Evolutionary conservation across 192 early-diverging fungal genomes (phyloP), one percentile per base, ranked within the genome.

Genomic region (Coemansia aciculifera): DNA sequence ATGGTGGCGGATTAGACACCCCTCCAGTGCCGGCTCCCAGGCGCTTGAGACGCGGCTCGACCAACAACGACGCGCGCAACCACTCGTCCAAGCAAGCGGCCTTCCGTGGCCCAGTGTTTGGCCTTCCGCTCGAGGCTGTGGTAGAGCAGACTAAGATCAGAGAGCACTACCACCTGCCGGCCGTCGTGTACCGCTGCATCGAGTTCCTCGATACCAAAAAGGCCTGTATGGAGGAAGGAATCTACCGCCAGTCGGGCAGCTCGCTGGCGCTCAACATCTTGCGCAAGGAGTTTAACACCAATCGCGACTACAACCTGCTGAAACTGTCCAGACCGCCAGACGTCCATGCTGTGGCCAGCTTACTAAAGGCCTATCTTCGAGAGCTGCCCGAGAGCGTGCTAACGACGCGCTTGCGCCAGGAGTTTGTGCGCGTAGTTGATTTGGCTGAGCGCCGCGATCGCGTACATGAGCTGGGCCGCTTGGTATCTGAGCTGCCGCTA

Each of bases 181-280:
- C 95, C 3, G 87, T 99, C 34, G 90, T 99, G 2, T 97, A 91
- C 78, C 84, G 97, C 19, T 97, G 96, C 68, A 95, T 99, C 60
- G 96, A 99, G 84, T 99, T 94, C 68, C 74, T 99, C 56, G 96
- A 99, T 74, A 87, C 89, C 3, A 92, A 91, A 73, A 90, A 92
- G 72, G 97, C 95, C 8, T 87, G 84, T 59, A 71, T 91, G 23
- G 97, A 99, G 66, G 96, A 98, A 79, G 97, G 97, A 4, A 90
- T 99, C 34, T 99, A 98, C 82, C 89, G 97, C 12, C 82, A 95
- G 70, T 94, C 90, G 39, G 97, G 97, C 27, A 88, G 88, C 31
- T 83, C 89, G 29, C 70, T 83, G 7, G 85, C 87, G 36, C 92
- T 98, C 67, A 86, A 91, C 63, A 63, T 59, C 54, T 82, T 99